Evolutionary conservation across 208 protist species (phyloP).

Genomic region (Tritrichomonas musculus): DNA sequence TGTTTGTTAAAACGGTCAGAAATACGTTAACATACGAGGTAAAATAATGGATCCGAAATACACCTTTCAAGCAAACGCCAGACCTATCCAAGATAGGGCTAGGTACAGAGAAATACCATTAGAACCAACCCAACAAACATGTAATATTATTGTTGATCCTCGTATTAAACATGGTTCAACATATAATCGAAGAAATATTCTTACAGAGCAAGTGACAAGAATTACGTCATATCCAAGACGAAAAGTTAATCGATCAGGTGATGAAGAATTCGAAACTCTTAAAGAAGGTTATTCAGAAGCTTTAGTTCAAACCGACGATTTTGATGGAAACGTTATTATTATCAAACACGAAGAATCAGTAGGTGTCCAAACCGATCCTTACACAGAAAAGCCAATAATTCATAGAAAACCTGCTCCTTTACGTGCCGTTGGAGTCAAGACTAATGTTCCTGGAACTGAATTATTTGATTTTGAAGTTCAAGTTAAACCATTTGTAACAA

Average conservation of each 20-base stretch:
- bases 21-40: too few species aligned
- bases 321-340: neutral
- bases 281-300: neutral
- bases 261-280: neutral
- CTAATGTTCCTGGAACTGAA: neutral
- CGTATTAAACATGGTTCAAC: conserved; percentile 2
- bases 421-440: neutral
- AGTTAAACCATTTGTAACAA: neutral
- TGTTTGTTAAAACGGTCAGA: too few species aligned
- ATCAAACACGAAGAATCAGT: neutral
- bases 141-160: neutral
- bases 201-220: neutral
- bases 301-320: neutral
- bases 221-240: neutral
- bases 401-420: neutral
- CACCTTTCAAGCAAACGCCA: neutral
- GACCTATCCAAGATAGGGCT: neutral
- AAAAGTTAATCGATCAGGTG: neutral
- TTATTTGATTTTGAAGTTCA: neutral
- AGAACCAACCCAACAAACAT: neutral
- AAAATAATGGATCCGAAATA: neutral
- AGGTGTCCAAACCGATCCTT: neutral
- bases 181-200: neutral
- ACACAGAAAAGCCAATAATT: neutral
- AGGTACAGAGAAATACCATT: neutral